phyloP scores from a whole-genome alignment of 2,329 filamentous ascomycete genomes.

The Botrytis sinoallii region DNA sequence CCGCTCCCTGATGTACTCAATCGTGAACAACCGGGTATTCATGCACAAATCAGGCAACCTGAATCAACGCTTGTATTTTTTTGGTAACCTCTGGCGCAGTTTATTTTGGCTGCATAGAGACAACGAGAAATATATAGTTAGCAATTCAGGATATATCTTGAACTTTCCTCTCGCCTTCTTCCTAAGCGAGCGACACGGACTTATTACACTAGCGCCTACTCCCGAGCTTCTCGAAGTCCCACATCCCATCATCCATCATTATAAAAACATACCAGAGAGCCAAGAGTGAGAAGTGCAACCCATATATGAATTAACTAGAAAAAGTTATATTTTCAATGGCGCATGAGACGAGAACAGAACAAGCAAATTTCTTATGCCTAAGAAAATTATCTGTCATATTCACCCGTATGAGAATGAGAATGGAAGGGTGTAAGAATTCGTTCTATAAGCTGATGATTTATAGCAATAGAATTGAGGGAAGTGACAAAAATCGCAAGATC shows the following conservation, averaged over 20 bases:
- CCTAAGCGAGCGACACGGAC: neutral
- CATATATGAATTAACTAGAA: neutral
- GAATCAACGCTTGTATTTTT: no score
- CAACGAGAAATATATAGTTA: neutral
- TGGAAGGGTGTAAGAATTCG: no score
- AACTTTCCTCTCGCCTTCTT: neutral
- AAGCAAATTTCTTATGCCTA: neutral
- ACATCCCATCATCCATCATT: neutral
- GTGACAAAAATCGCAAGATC: neutral
- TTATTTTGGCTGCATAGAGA: rapidly evolving
- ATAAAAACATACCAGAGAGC: neutral
- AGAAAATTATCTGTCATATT: rapidly evolving
- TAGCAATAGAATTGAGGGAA: neutral
- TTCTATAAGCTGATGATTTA: no score
- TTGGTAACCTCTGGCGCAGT: no score
- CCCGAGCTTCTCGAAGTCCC: neutral
- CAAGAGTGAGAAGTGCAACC: neutral
- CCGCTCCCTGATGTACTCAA: rapidly evolving
- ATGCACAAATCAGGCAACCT: neutral
- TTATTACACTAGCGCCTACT: neutral
- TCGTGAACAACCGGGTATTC: neutral
- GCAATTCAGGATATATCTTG: neutral
- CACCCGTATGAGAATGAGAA: neutral
- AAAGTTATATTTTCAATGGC: neutral
- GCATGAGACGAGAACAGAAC: neutral